Conservation (phyloP, 805 yeast genomes). For the Candida patagonica region DNA sequence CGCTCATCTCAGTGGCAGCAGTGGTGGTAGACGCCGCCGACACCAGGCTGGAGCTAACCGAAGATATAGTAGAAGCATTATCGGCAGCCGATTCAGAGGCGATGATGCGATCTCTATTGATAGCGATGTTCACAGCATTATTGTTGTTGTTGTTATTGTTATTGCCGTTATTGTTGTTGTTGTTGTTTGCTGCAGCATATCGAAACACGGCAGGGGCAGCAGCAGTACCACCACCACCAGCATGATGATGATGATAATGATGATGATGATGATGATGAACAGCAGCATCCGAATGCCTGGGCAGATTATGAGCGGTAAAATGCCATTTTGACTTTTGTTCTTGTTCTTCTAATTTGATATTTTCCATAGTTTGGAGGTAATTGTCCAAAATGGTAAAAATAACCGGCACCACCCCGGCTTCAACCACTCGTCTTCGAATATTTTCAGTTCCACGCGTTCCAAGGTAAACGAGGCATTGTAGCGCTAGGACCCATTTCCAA, state of each 20-base stretch:
- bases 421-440: constrained; percentile 76
- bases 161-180: too few relatives aligned
- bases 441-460: constrained; percentile 90
- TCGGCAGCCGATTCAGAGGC: neutral
- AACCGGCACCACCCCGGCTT: constrained; percentile 86
- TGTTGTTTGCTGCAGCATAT: too few relatives aligned
- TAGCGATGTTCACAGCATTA: too few relatives aligned
- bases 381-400: constrained; percentile 89
- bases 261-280: neutral
- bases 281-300: too few relatives aligned
- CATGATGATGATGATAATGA: neutral
- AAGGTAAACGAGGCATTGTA: constrained; percentile 83
- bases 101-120: too few relatives aligned
- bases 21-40: constrained; percentile 2
- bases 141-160: too few relatives aligned
- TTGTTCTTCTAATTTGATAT: constrained; percentile 1
- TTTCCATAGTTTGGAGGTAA: constrained; percentile 36
- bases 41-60: constrained; percentile 4
- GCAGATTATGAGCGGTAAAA: neutral
- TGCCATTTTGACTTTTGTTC: too few relatives aligned
- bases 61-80: constrained; percentile 9
- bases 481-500: constrained; percentile 95
- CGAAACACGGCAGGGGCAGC: neutral
- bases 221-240: neutral
- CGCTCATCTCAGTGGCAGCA: constrained; percentile 2